These are phyloP conservation scores for Chenopodium album DNA, from an alignment of 148 eudicot species.

Conservation along the genomic window DNA sequence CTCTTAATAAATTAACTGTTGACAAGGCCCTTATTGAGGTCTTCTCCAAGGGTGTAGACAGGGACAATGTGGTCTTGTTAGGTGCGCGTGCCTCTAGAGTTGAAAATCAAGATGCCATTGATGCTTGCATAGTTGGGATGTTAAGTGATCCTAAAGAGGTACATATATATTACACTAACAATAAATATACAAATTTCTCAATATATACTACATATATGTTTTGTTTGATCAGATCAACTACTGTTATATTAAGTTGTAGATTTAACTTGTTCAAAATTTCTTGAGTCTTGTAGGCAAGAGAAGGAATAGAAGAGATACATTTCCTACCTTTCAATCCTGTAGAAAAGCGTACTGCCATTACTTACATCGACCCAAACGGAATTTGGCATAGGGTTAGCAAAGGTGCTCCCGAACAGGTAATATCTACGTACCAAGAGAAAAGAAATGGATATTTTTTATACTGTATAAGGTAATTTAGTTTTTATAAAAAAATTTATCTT, in stretches of 20 bases:
- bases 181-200: neutral
- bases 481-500: neutral
- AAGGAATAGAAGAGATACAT: slow-evolving; percentile 69
- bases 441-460: neutral
- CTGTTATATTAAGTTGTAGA: neutral
- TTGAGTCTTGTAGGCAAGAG: slow-evolving; percentile 55
- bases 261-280: neutral
- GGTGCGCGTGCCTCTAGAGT: slow-evolving; percentile 80
- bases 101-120: slow-evolving; percentile 85
- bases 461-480: neutral
- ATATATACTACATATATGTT: no score
- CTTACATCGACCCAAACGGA: slow-evolving; percentile 59
- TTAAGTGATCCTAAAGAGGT: slow-evolving; percentile 74
- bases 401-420: slow-evolving; percentile 92
- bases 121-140: slow-evolving; percentile 70
- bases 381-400: slow-evolving; percentile 76
- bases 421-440: neutral
- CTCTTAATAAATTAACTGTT: slow-evolving; percentile 75
- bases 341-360: slow-evolving; percentile 78
- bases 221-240: neutral
- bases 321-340: slow-evolving; percentile 81
- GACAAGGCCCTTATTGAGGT: slow-evolving; percentile 70
- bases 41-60: slow-evolving; percentile 42
- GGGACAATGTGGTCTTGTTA: slow-evolving; percentile 45
- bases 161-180: neutral